Conservation (phyloP, 2,329 filamentous ascomycete species). For the Fusarium bulbicola region DNA sequence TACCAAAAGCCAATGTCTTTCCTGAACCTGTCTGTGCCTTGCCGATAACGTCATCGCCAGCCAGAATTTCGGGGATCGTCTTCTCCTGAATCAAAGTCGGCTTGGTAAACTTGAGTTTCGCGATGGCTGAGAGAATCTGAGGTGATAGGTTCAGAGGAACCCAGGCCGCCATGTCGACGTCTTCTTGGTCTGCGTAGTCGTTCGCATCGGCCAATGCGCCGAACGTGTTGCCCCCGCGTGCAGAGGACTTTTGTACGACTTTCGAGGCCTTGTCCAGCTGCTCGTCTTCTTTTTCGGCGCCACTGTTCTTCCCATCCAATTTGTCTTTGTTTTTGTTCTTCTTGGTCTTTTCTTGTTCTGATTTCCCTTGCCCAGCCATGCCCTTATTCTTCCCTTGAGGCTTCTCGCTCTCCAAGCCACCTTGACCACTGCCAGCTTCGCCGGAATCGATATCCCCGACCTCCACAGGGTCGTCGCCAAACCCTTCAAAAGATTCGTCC, state of each 20-base stretch:
- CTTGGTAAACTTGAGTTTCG: constrained; percentile 79
- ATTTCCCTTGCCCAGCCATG: constrained; percentile 45
- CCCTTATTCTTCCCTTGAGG: constrained; percentile 44
- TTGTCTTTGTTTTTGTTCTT: constrained; percentile 43
- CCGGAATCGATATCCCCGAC: constrained; percentile 45
- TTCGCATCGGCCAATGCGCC: constrained; percentile 62
- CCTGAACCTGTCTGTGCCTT: constrained; percentile 97
- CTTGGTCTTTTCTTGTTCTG: constrained; percentile 35
- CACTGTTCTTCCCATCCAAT: constrained; percentile 41
- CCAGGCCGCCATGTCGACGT: constrained; percentile 81
- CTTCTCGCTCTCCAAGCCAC: constrained; percentile 43
- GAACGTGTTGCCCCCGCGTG: constrained; percentile 60
- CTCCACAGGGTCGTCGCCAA: constrained; percentile 60
- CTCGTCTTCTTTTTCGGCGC: constrained; percentile 40
- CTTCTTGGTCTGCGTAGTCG: constrained; percentile 65
- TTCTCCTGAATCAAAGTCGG: constrained; percentile 85
- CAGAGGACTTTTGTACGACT: constrained; percentile 48
- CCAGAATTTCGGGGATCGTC: constrained; percentile 82
- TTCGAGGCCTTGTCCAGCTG: constrained; percentile 50
- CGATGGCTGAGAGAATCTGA: constrained; percentile 75
- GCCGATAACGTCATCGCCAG: constrained; percentile 90
- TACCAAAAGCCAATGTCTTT: constrained; percentile 94
- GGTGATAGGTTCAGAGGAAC: constrained; percentile 76
- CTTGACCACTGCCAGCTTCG: constrained; percentile 46
- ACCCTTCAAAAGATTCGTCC: constrained; percentile 71